Evolutionary conservation across 2,329 filamentous ascomycete species (phyloP), one percentile per base, ranked within the genome.

Genomic region (Fusarium graminum): DNA sequence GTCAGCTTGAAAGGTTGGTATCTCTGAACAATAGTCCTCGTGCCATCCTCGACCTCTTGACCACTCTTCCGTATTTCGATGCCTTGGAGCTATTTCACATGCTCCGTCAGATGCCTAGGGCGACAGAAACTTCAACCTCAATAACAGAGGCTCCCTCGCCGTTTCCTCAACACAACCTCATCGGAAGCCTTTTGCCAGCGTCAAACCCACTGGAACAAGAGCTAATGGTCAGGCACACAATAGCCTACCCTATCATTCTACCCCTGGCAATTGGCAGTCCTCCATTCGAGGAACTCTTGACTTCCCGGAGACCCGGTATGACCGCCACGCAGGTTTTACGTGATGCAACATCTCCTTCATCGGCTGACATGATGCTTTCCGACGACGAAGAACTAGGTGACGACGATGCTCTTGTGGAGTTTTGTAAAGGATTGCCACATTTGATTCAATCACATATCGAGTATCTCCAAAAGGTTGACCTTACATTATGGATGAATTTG

Each of bases 31-130:
- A 6, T 8, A 32, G 40, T 12, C 28, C 43, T 10, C 17, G 3
- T 13, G 19, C 25, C 3, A 34, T 32, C 8, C 25, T 32, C 16
- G 25, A 54, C 2, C 32, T 50, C 10, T 26, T 54, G 7, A 45
- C 34, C 9, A 54, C 43, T 3, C 28, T 54, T 6, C 52, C 52
- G 8, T 50, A 50, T 7, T 43, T 46, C n/a, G 43, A 54, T 16
- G 52, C 52, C 1, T 25, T 54, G 13, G 52, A 50, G 9, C 16
- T 50, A 2, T 34, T 49, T 26, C 28, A 54, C 1, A 28, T 50
- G 43, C 47, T 54, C 13, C 43, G 43, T 1, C 29, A 54, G 4
- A 19, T 54, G 16, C 52, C 52, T 1, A 17, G 16, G 6, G n/a
- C 30, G 17, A 9, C 7, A 12, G 6, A 8, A 9, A 6, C 28